Percentiles rank a stretch among this genome's conserved stretches.
Conservation (phyloP, 306 rosid genomes). For the Acacia acuminata region DNA sequence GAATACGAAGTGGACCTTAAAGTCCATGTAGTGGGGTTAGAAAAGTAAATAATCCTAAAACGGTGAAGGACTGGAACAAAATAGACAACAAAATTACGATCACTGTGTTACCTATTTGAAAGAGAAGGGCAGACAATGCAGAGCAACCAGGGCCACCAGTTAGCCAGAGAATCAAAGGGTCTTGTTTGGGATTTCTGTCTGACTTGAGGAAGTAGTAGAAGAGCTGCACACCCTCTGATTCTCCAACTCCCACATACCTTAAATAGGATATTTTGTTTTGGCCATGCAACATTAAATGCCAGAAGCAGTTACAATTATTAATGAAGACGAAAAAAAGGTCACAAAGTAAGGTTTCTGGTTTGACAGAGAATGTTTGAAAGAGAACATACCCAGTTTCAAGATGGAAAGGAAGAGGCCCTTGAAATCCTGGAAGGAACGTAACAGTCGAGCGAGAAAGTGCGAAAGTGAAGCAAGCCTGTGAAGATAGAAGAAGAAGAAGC, state of each 20-base stretch:
- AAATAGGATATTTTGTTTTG: background rate
- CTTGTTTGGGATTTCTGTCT: slow-evolving; percentile 40
- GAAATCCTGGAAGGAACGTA: background rate
- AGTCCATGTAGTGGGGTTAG: background rate
- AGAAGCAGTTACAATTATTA: background rate
- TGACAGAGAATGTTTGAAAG: background rate
- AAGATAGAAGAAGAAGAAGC: background rate
- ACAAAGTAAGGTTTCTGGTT: background rate
- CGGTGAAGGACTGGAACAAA: background rate
- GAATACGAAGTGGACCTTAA: slow-evolving; percentile 47
- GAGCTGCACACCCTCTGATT: slow-evolving; percentile 46
- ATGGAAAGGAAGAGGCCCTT: slow-evolving; percentile 23
- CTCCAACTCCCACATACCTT: slow-evolving; percentile 60
- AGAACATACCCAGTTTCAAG: slow-evolving; percentile 19
- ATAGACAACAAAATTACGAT: background rate
- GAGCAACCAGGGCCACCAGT: slow-evolving; percentile 61
- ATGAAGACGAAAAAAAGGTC: too few species aligned
- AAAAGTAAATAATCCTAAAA: background rate
- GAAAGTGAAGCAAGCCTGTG: background rate
- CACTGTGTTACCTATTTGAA: slow-evolving; percentile 34
- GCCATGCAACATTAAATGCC: background rate
- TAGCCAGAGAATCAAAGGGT: slow-evolving; percentile 52
- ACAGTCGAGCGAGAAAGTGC: background rate
- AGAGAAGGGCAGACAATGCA: slow-evolving; percentile 23
- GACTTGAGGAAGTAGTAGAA: slow-evolving; percentile 55